Percentiles rank a stretch among this genome's conserved stretches.
These are phyloP conservation scores for Corchorus olitorius DNA, from an alignment of 345 rosid species.

Conservation along the genomic window DNA sequence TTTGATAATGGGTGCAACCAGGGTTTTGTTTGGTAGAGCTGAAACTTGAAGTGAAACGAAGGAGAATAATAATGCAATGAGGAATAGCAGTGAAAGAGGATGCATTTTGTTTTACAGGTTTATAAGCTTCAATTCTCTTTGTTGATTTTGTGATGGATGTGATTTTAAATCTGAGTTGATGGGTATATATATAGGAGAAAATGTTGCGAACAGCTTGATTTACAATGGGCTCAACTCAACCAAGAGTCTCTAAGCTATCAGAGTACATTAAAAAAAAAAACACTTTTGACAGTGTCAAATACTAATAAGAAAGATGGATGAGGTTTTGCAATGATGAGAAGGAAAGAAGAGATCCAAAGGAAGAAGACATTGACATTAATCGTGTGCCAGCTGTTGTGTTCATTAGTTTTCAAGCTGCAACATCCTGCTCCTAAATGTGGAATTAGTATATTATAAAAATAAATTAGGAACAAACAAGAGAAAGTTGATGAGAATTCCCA, in stretches of 20 bases:
- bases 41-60: background rate
- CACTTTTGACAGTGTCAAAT: too few relatives aligned
- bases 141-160: background rate
- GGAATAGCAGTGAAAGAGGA: background rate
- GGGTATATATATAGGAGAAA: background rate
- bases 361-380: too few relatives aligned
- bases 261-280: background rate
- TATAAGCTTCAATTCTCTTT: background rate
- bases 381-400: too few relatives aligned
- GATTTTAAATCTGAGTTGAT: background rate
- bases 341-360: too few relatives aligned
- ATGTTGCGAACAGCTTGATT: background rate
- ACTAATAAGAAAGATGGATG: too few relatives aligned
- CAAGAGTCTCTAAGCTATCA: background rate
- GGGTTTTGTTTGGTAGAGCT: constrained; percentile 19
- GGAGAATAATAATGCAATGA: background rate
- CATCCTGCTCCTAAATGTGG: too few relatives aligned
- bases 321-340: too few relatives aligned
- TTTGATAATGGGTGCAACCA: constrained; percentile 38
- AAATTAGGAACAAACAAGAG: too few relatives aligned
- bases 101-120: background rate
- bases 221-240: background rate
- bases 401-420: too few relatives aligned
- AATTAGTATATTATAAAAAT: too few relatives aligned
- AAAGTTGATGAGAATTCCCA: too few relatives aligned